Evolutionary conservation across 331 rosid species (phyloP), one percentile per base, ranked within the genome.

Genomic region (Stylosanthes scabra): DNA sequence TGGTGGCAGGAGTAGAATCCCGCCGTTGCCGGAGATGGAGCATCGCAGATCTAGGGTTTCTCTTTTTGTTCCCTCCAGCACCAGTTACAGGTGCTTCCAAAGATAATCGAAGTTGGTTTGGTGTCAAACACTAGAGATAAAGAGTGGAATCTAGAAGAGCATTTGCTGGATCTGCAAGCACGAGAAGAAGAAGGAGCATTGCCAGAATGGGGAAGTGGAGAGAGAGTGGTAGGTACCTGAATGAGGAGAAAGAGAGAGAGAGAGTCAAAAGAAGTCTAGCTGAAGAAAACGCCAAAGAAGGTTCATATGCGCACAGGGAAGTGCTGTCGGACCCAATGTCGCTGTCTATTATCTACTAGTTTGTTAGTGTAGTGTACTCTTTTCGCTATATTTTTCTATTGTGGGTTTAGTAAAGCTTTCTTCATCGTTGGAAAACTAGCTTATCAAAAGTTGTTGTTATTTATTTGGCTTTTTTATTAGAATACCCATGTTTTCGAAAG

Each of bases 1-100:
- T 86, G 47, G 96, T 83, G 55, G 89, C 76, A 60, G 99, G 96
- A 71, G 99, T 83, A 15, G 89, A 82, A 76, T 95, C 99, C 59
- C 97, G 96, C 76, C 99, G 97, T 29, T 85, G 99, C 58, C 97
- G 97, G 66, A 94, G 93, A 63, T 89, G 97, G 58, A 91, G 92
- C 96, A 90, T 87, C 39, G 83, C 83, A 85, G 99, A 94, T 94
- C 99, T 94, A 91, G 92, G 97, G 88, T 88, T 89, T 11, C 1
- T 46, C 12, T 83, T 70, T 42, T 42, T 42, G 39, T 37, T 14
- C 25, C 58, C 63, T 75, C 50, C 52, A 37, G 59, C 8, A 29
- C 11, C 25, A 11, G 20, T 2, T 5, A 7, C 25, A 8, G 4
- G 29, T 0, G 31, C 8, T 12, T 25, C 27, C 27, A 11, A 42